Evolutionary conservation across 306 rosid species (phyloP).

Genomic region (Sindora glabra): DNA sequence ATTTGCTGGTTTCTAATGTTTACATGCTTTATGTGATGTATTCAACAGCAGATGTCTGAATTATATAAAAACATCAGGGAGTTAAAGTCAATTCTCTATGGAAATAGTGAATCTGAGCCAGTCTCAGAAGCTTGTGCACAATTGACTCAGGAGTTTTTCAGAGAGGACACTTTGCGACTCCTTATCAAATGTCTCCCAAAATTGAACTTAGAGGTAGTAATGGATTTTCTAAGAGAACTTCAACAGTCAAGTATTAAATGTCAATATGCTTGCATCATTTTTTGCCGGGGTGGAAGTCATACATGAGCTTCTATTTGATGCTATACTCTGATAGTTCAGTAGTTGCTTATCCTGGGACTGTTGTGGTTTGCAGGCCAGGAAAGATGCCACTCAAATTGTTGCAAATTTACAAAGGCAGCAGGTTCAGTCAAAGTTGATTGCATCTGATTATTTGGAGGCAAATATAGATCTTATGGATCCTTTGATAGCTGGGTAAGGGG

Average conservation of each 20-base stretch:
- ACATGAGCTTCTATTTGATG: slow-evolving; percentile 1
- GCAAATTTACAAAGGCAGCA: slow-evolving; percentile 97
- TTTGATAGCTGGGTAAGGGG: slow-evolving; percentile 72
- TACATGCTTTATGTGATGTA: slow-evolving; percentile 23
- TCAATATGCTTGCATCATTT: slow-evolving; percentile 3
- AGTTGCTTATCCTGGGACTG: slow-evolving; percentile 11
- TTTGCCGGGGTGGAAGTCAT: background rate
- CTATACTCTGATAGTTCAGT: background rate
- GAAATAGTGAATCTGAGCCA: slow-evolving; percentile 94
- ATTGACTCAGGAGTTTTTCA: slow-evolving; percentile 84
- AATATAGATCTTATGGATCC: slow-evolving; percentile 80
- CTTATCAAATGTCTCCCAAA: slow-evolving; percentile 70
- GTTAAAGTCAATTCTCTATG: slow-evolving; percentile 80
- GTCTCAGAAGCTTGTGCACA: slow-evolving; percentile 89
- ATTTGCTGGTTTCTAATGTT: background rate
- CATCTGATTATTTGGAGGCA: slow-evolving; percentile 91
- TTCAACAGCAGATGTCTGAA: slow-evolving; percentile 56
- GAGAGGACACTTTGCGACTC: slow-evolving; percentile 68
- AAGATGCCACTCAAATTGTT: slow-evolving; percentile 96
- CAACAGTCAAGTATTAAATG: background rate
- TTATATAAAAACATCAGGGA: slow-evolving; percentile 73
- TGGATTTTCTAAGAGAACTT: background rate
- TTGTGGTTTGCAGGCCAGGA: slow-evolving; percentile 59
- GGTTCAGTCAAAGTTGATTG: slow-evolving; percentile 82
- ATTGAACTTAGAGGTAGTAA: slow-evolving; percentile 86